phyloP scores from a whole-genome alignment of 1,284 basidiomycete species.

The Boletus sp. region DNA sequence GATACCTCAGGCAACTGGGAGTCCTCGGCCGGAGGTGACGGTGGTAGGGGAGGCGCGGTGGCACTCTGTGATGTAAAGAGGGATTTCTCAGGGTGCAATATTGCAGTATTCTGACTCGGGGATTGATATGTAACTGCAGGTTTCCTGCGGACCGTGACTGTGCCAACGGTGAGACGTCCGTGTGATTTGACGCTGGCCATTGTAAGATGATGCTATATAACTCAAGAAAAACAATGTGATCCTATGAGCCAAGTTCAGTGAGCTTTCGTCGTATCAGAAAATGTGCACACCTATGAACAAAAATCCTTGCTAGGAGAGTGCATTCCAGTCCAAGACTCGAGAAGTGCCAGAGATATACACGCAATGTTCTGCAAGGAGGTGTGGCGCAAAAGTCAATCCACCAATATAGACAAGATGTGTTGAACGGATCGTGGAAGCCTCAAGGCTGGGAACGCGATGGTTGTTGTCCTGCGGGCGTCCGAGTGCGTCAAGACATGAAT shows the following conservation, averaged over 20 bases:
- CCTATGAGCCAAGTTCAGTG: slow-evolving; percentile 12
- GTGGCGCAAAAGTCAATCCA: slow-evolving; percentile 10
- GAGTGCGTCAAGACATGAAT: slow-evolving; percentile 29
- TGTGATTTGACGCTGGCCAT: slow-evolving; percentile 29
- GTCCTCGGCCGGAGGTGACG: slow-evolving; percentile 10
- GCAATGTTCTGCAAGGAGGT: slow-evolving; percentile 5
- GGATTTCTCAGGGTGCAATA: slow-evolving; percentile 16
- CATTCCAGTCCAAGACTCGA: slow-evolving; percentile 22
- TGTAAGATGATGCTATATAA: slow-evolving; percentile 11
- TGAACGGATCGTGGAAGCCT: slow-evolving; percentile 14
- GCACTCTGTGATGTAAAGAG: slow-evolving; percentile 9
- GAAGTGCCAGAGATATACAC: slow-evolving; percentile 16
- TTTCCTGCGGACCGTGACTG: slow-evolving; percentile 43
- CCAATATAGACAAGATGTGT: slow-evolving; percentile 28
- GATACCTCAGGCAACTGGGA: slow-evolving; percentile 21
- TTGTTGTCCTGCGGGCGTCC: slow-evolving; percentile 12
- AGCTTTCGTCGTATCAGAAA: not conserved
- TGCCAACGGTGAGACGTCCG: slow-evolving; percentile 5
- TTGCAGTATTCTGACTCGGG: slow-evolving; percentile 34
- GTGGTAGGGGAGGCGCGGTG: slow-evolving; percentile 10
- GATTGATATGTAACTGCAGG: slow-evolving; percentile 52
- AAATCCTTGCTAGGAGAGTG: slow-evolving; percentile 12
- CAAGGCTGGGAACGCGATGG: slow-evolving; percentile 6
- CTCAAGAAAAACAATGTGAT: slow-evolving; percentile 9
- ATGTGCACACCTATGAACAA: slow-evolving; percentile 23